phyloP scores from a whole-genome alignment of 352 stramenopile genomes.

The Globisporangium canariense region DNA sequence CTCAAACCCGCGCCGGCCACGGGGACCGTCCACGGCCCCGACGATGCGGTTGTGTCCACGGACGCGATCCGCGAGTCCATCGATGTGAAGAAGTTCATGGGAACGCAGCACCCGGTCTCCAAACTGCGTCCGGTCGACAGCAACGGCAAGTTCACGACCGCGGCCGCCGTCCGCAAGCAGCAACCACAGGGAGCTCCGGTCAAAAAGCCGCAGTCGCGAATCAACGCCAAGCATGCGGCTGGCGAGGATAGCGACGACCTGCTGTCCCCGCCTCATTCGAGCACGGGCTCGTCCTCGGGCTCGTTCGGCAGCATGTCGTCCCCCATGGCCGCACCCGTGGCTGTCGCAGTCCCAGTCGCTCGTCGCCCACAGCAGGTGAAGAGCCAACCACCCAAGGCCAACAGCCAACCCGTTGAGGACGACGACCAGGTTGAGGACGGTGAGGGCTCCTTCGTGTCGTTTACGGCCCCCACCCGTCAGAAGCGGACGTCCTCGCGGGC shows the following conservation, averaged over 20 bases:
- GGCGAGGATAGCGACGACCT: slow-evolving; percentile 6
- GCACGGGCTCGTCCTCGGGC: slow-evolving; percentile 17
- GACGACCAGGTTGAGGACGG: background rate
- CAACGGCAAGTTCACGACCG: slow-evolving; percentile 52
- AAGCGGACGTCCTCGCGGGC: background rate
- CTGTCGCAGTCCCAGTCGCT: background rate
- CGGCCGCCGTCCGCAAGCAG: slow-evolving; percentile 13
- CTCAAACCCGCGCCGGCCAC: slow-evolving; percentile 13
- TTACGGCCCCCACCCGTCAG: slow-evolving; percentile 14
- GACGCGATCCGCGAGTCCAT: slow-evolving; percentile 62
- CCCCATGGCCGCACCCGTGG: background rate
- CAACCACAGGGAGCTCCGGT: slow-evolving; percentile 6
- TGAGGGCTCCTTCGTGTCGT: slow-evolving; percentile 27
- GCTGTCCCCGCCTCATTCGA: slow-evolving; percentile 15
- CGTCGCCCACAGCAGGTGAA: background rate
- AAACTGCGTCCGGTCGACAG: slow-evolving; percentile 55
- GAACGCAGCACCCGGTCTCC: slow-evolving; percentile 40
- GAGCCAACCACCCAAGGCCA: too few relatives aligned
- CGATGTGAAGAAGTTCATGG: slow-evolving; percentile 76
- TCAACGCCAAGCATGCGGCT: slow-evolving; percentile 5
- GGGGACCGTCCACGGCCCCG: slow-evolving; percentile 5
- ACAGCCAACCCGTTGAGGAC: background rate
- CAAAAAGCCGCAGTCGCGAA: background rate
- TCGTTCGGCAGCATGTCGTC: slow-evolving; percentile 16
- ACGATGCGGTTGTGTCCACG: slow-evolving; percentile 16